phyloP scores from a whole-genome alignment of 2,329 filamentous ascomycete species.

The Lasiodiplodia citricola region DNA sequence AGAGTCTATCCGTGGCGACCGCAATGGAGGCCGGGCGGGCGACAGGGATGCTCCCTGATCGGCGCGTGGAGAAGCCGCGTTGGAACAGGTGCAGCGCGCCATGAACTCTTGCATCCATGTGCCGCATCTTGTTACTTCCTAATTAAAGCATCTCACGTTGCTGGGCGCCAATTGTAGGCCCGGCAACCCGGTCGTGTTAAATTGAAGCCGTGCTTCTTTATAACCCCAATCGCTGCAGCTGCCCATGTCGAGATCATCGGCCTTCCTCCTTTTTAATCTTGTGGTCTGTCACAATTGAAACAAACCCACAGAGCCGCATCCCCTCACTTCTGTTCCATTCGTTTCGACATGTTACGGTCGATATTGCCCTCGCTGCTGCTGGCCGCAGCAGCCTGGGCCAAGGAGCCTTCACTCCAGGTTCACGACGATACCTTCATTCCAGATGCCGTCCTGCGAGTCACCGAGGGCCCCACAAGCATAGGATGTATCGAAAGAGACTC shows the following conservation, averaged over 20 bases:
- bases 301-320: background rate
- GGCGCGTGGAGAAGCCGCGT: conserved; percentile 10
- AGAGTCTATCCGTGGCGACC: background rate
- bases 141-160: conserved; percentile 5
- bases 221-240: background rate
- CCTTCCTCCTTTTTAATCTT: background rate
- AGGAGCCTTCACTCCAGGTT: conserved; percentile 7
- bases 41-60: background rate
- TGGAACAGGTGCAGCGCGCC: conserved; percentile 5
- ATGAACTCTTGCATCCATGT: conserved; percentile 15
- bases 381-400: background rate
- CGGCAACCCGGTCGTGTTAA: background rate
- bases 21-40: background rate
- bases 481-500: conserved; percentile 55
- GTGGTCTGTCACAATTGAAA: background rate
- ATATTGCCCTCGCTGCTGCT: background rate
- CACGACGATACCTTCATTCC: conserved; percentile 43
- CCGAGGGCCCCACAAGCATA: conserved; percentile 48
- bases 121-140: background rate
- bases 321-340: background rate
- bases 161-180: background rate
- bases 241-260: background rate
- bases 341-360: background rate
- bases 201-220: conserved; percentile 2
- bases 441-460: conserved; percentile 55